These are phyloP conservation scores for Cercophora samala DNA, from an alignment of 495 filamentous ascomycete species.

Conservation along the genomic window DNA sequence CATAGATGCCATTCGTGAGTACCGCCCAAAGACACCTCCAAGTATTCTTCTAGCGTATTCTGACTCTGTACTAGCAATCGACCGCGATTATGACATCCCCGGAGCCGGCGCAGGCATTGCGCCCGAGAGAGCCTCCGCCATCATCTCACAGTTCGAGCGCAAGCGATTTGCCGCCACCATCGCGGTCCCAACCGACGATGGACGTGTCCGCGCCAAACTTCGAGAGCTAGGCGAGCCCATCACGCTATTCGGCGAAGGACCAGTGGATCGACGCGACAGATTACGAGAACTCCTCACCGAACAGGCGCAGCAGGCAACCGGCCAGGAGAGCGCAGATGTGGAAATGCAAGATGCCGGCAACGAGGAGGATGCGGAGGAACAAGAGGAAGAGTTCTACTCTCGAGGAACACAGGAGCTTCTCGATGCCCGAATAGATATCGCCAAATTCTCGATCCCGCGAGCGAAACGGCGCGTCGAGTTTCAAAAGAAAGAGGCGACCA, in stretches of 20 bases:
- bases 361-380: slow-evolving; percentile 63
- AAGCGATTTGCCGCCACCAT: slow-evolving; percentile 85
- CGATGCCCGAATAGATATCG: slow-evolving; percentile 75
- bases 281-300: slow-evolving; percentile 76
- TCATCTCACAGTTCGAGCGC: slow-evolving; percentile 84
- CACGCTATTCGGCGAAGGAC: slow-evolving; percentile 92
- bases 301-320: slow-evolving; percentile 59
- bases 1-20: slow-evolving; percentile 74
- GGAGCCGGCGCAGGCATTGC: slow-evolving; percentile 68
- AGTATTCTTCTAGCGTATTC: background rate
- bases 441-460: slow-evolving; percentile 77
- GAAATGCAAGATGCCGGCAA: slow-evolving; percentile 64
- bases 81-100: slow-evolving; percentile 82
- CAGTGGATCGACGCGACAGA: slow-evolving; percentile 79
- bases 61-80: slow-evolving; percentile 56
- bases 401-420: slow-evolving; percentile 71
- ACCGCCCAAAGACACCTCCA: background rate
- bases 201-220: slow-evolving; percentile 71
- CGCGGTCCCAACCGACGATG: slow-evolving; percentile 94
- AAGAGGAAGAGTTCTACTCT: slow-evolving; percentile 96
- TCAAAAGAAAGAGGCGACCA: slow-evolving; percentile 74
- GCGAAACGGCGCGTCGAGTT: slow-evolving; percentile 72
- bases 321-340: slow-evolving; percentile 53
- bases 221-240: slow-evolving; percentile 87
- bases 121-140: slow-evolving; percentile 83